These are phyloP conservation scores for Elongisporangium undulatum DNA, from an alignment of 352 stramenopile genomes.

Conservation along the genomic window DNA sequence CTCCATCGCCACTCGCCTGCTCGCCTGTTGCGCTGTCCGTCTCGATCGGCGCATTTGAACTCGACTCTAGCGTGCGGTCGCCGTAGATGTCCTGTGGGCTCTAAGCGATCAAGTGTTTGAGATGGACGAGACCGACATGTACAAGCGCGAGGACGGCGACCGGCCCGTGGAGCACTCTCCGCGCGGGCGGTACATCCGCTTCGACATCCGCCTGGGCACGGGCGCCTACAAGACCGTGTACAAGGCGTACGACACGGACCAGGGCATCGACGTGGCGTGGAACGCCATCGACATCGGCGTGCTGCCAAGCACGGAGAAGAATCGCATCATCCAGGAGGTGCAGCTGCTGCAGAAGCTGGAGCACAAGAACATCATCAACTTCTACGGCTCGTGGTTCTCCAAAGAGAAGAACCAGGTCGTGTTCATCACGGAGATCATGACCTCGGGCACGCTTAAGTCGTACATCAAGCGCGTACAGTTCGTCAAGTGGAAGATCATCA, in stretches of 20 bases:
- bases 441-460: conserved; percentile 91
- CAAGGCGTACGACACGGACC: conserved; percentile 97
- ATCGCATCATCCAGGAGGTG: conserved; percentile 97
- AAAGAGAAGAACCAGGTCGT: conserved; percentile 98
- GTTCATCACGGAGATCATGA: conserved; percentile 99
- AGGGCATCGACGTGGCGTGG: conserved; percentile 99
- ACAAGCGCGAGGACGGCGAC: conserved; percentile 69
- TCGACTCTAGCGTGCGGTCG: neutral
- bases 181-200: conserved; percentile 82
- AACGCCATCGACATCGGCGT: conserved; percentile 97
- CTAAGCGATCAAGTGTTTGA: neutral
- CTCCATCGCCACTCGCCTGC: neutral
- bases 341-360: conserved; percentile 95
- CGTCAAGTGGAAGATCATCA: conserved; percentile 98
- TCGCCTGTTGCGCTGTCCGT: neutral
- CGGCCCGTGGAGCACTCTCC: conserved; percentile 74
- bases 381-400: conserved; percentile 98
- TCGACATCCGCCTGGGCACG: conserved; percentile 77
- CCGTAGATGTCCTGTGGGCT: neutral
- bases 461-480: conserved; percentile 98
- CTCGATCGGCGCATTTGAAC: neutral
- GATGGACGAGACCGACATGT: conserved; percentile 69
- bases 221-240: conserved; percentile 91
- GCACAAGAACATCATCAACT: conserved; percentile 99
- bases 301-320: conserved; percentile 93